phyloP scores from a whole-genome alignment of 2,329 filamentous ascomycete species.

The Colletotrichum liriopes region DNA sequence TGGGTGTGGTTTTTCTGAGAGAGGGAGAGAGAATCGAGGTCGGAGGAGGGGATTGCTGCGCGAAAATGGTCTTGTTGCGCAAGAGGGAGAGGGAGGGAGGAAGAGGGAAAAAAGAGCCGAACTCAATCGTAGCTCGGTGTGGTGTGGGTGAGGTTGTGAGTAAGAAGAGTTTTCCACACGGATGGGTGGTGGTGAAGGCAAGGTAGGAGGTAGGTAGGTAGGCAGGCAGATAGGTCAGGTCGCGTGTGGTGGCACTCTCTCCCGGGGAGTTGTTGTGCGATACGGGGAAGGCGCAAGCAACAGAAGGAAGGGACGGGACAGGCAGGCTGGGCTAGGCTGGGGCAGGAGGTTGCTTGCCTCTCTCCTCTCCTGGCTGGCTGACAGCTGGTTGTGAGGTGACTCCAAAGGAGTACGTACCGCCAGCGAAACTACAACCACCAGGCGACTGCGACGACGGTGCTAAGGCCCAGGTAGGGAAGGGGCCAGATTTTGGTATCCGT shows the following conservation, averaged over 20 bases:
- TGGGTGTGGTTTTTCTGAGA: neutral
- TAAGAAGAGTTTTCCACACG: constrained; percentile 41
- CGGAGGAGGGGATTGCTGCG: constrained; percentile 13
- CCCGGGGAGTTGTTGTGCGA: constrained; percentile 29
- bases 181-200: constrained; percentile 25
- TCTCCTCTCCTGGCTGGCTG: neutral
- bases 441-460: neutral
- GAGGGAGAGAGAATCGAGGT: constrained; percentile 30
- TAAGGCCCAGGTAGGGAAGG: constrained; percentile 4
- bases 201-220: neutral
- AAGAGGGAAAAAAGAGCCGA: constrained; percentile 26
- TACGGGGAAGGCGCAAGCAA: constrained; percentile 29
- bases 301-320: constrained; percentile 26
- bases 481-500: neutral
- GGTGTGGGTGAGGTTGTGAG: constrained; percentile 39
- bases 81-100: constrained; percentile 25
- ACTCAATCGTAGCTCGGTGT: constrained; percentile 30
- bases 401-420: constrained; percentile 19
- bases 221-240: constrained; percentile 16
- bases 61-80: constrained; percentile 29
- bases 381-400: neutral
- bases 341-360: constrained; percentile 21
- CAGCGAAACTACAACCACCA: neutral
- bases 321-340: constrained; percentile 19
- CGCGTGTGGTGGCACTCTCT: constrained; percentile 37